phyloP scores from a whole-genome alignment of 2,329 filamentous ascomycete genomes.

The Didymella glomerata region DNA sequence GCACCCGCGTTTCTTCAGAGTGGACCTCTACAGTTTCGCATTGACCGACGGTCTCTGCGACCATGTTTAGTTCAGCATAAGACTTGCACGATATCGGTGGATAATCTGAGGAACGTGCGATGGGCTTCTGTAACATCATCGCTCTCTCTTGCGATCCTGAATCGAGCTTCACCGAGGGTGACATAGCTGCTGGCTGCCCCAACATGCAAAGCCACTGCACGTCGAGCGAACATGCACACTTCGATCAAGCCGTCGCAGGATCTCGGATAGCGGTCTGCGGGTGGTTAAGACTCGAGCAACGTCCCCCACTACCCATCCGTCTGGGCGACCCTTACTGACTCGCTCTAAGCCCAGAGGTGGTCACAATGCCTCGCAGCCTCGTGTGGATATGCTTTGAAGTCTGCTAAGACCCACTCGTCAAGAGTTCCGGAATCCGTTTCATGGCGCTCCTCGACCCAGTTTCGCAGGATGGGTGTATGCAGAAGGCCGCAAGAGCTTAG shows the following conservation, averaged over 20 bases:
- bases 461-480: background rate
- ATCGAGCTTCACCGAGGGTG: background rate
- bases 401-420: background rate
- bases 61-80: background rate
- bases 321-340: background rate
- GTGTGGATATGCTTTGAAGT: background rate
- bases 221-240: background rate
- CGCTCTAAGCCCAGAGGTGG: background rate
- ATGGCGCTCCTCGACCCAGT: background rate
- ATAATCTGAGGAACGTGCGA: background rate
- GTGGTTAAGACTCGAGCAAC: background rate
- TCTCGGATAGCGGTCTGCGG: background rate
- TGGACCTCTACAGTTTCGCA: constrained; percentile 1
- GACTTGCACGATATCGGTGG: background rate
- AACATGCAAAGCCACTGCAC: background rate
- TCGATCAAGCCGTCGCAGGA: background rate
- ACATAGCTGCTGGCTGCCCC: background rate
- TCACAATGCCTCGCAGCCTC: background rate
- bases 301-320: background rate
- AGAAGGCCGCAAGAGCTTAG: background rate
- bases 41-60: background rate
- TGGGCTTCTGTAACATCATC: background rate
- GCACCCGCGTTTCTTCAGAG: constrained; percentile 4
- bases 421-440: background rate
- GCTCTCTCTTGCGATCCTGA: background rate